A percentile compares a stretch with the other conserved stretches of the same genome.
These are phyloP conservation scores for Cordyceps cicadae DNA, from an alignment of 2,329 filamentous ascomycete species.

Conservation along the genomic window DNA sequence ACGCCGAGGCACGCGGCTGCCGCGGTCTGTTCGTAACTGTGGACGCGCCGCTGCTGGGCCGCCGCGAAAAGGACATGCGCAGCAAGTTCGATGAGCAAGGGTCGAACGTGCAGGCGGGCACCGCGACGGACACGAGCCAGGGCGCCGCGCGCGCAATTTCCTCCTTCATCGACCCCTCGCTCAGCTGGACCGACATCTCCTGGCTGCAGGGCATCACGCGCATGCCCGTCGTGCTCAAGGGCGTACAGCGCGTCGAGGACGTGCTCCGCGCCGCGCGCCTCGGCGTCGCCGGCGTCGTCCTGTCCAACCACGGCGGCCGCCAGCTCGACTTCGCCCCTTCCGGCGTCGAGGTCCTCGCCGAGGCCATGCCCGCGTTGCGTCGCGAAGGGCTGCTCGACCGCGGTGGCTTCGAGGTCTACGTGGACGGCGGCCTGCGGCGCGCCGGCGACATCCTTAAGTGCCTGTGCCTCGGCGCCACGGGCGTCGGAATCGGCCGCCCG, in stretches of 20 bases:
- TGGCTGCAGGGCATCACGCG: conserved; percentile 88
- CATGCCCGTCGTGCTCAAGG: conserved; percentile 95
- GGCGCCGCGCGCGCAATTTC: conserved; percentile 92
- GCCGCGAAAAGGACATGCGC: conserved; percentile 97
- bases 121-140: conserved; percentile 74
- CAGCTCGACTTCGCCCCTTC: conserved; percentile 90
- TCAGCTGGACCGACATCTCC: conserved; percentile 87
- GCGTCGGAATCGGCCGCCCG: conserved; percentile 87
- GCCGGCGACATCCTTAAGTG: conserved; percentile 95
- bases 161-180: conserved; percentile 89
- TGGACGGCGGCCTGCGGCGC: conserved; percentile 84
- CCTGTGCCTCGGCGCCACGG: conserved; percentile 81
- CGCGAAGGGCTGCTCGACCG: conserved; percentile 61
- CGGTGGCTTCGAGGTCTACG: conserved; percentile 66
- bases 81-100: conserved; percentile 80
- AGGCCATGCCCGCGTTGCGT: conserved; percentile 82
- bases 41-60: conserved; percentile 89
- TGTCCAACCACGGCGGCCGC: conserved; percentile 92
- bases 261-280: conserved; percentile 77
- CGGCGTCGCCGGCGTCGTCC: conserved; percentile 80
- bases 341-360: conserved; percentile 80
- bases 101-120: conserved; percentile 70
- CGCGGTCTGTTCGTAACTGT: conserved; percentile 97
- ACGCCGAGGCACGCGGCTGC: conserved; percentile 87
- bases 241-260: conserved; percentile 92